These are phyloP conservation scores for Didymella glomerata DNA, from an alignment of 2,329 filamentous ascomycete species.

Conservation along the genomic window DNA sequence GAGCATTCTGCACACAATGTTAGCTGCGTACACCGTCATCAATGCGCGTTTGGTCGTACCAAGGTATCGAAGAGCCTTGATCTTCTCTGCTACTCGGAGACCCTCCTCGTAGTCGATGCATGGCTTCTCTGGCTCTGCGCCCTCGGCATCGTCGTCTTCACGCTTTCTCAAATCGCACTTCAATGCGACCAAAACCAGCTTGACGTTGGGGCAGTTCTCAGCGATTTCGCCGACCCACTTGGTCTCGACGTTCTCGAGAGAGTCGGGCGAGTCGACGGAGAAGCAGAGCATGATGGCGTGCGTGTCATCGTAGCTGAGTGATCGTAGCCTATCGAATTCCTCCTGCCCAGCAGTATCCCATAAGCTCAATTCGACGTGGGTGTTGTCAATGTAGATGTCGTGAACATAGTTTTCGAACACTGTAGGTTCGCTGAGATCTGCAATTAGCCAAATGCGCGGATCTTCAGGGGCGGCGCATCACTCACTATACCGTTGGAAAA, in stretches of 20 bases:
- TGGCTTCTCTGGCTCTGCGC: constrained; percentile 58
- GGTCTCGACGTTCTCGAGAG: constrained; percentile 96
- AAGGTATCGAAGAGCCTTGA: constrained; percentile 91
- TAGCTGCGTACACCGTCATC: constrained; percentile 6
- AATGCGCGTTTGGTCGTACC: constrained; percentile 56
- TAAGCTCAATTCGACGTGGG: constrained; percentile 94
- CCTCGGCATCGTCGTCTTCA: constrained; percentile 66
- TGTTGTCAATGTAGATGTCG: constrained; percentile 97
- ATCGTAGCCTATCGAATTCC: constrained; percentile 96
- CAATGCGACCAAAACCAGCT: constrained; percentile 91
- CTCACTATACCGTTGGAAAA: constrained; percentile 94
- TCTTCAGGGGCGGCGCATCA: constrained; percentile 28
- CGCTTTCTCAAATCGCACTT: constrained; percentile 95
- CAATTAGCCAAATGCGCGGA: constrained; percentile 30
- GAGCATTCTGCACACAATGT: constrained; percentile 76
- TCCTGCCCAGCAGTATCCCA: constrained; percentile 99
- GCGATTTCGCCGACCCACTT: constrained; percentile 99
- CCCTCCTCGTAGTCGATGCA: constrained; percentile 92
- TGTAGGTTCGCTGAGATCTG: constrained; percentile 75
- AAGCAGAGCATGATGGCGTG: constrained; percentile 99
- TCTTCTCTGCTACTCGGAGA: constrained; percentile 87
- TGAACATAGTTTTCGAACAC: constrained; percentile 99
- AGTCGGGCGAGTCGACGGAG: constrained; percentile 92
- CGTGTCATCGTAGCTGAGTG: constrained; percentile 96
- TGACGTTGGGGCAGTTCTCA: constrained; percentile 95